Base-by-base conservation (phyloP, 83 land plant species). In the Picea engelmannii region DNA sequence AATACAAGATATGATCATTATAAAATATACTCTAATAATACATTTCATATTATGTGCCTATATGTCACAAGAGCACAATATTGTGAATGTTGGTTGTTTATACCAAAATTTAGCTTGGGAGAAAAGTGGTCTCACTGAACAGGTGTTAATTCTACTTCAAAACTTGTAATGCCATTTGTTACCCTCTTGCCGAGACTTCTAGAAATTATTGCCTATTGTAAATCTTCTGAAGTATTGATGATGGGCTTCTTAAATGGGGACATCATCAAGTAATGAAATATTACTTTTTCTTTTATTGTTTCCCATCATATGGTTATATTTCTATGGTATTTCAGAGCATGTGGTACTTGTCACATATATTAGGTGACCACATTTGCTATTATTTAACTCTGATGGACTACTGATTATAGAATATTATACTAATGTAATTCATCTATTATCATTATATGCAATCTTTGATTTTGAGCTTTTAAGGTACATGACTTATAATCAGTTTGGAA, bases 201-300 rank as follows among this genome's bases (percentile, higher is more conserved):
- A 7, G 31, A 70, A 70, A 18, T 42, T 3, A 20, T 70, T 70
- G n/a, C 47, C 16, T 13, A 55, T 40, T 20, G 70, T 6, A 70
- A 38, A 38, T 70, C 40, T 70, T 70, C 10, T 70, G 40, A 21
- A 70, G 44, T 70, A 47, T 70, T 40, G 75, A 70, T 8, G 75
- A 18, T 0, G 49, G 44, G 75, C 49, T n/a, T 18, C 20, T 42
- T 17, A 70, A 70, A 70, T n/a, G 44, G 44, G 52, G 23, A 70
- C 31, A 69, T 13, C n/a, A 68, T 68, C 38, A 35, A 12, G 73
- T 35, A 69, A 69, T 31, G 44, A 69, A 27, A 31, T 35, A 6
- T 35, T 38, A 16, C 40, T 5, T 6, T 69, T 17, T 4, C 20
- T 31, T 17, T 18, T 38, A 31, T 17, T 69, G 74, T 20, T 31